Evolutionary conservation across 2,329 filamentous ascomycete species (phyloP), one percentile per base, ranked within the genome.

Genomic region (Trichoderma atroviride): DNA sequence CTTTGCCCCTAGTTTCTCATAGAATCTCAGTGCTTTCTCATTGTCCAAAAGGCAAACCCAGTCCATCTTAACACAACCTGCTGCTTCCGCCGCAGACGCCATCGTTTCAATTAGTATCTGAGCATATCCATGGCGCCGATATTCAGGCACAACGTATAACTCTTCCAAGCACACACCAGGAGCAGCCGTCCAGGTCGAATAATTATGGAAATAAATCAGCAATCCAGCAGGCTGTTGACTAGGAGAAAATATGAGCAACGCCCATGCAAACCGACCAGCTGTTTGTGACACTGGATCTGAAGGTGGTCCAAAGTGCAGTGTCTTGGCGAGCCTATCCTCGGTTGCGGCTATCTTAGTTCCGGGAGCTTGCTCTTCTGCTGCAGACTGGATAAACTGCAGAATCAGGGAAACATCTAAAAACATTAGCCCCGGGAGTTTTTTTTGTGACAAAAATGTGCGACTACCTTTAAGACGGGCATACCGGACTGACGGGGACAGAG

Each of bases 81-180:
- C 61, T 29, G 61, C 50, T 64, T 64, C 33, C 22, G 61, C 61
- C 16, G 33, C 61, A 40, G 50, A 64, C 6, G 61, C 61, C 61
- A 64, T 55, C 10, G 33, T 29, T 9, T 56, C 50, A 31, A 64
- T 55, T 6, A 64, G 50, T 19, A 64, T 64, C 24, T 19, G 61
- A 3, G 50, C 61, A 56, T 64, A 64, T 14, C 61, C 61, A 16
- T 22, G 50, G n/a, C 50, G 61, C 33, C 61, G 50, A 22, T 22
- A 64, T 40, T 55, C 61, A 0, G 50, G 50, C 10, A 56, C 61
- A 16, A 64, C 50, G 29, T 64, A 64, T 22, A 64, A 16, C 19
- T 64, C 61, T n/a, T 64, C 61, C 50, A 64, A 29, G 14, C 61
- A 55, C 6, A 64, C 43, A 31, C 61, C 61, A 0, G 61, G 61